Percentiles rank a stretch among this genome's conserved stretches.
Evolutionary conservation across 306 rosid species (phyloP).

Genomic region (Prunus mume): DNA sequence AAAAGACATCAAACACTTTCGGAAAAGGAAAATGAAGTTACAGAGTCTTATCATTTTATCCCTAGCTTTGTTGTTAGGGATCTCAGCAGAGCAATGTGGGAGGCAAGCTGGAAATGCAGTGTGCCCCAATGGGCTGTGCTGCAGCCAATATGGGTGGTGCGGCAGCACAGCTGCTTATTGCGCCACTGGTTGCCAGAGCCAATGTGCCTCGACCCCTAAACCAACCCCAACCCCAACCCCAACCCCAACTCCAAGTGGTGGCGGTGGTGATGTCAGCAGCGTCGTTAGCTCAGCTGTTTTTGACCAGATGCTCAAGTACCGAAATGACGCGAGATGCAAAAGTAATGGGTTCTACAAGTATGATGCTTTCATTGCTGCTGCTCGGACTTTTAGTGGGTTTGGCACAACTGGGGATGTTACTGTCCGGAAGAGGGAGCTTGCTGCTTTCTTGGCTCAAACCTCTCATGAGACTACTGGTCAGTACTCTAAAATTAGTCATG

Average conservation of each 20-base stretch:
- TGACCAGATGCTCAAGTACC: slow-evolving; percentile 43
- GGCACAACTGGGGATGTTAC: slow-evolving; percentile 39
- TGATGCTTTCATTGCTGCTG: slow-evolving; percentile 56
- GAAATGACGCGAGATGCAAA: slow-evolving; percentile 31
- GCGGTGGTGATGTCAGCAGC: slow-evolving; percentile 14
- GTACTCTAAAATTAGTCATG: neutral
- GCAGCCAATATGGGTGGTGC: slow-evolving; percentile 29
- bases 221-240: neutral
- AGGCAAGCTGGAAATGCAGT: slow-evolving; percentile 14
- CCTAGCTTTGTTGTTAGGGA: neutral
- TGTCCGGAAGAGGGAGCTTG: slow-evolving; percentile 41
- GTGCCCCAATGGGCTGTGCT: slow-evolving; percentile 21
- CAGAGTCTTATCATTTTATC: neutral
- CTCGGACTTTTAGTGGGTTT: slow-evolving; percentile 37
- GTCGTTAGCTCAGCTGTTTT: slow-evolving; percentile 34
- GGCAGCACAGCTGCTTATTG: slow-evolving; percentile 14
- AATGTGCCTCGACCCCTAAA: slow-evolving; percentile 14
- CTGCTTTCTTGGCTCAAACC: slow-evolving; percentile 54
- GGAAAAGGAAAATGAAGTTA: neutral
- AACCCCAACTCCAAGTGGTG: neutral
- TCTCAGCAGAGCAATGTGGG: slow-evolving; percentile 29
- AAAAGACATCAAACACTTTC: neutral
- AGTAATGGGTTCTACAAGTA: slow-evolving; percentile 51
- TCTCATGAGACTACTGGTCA: slow-evolving; percentile 51
- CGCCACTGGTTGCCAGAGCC: slow-evolving; percentile 11